Base-by-base conservation (phyloP, 345 rosid species). In the Gossypium rotundifolium region DNA sequence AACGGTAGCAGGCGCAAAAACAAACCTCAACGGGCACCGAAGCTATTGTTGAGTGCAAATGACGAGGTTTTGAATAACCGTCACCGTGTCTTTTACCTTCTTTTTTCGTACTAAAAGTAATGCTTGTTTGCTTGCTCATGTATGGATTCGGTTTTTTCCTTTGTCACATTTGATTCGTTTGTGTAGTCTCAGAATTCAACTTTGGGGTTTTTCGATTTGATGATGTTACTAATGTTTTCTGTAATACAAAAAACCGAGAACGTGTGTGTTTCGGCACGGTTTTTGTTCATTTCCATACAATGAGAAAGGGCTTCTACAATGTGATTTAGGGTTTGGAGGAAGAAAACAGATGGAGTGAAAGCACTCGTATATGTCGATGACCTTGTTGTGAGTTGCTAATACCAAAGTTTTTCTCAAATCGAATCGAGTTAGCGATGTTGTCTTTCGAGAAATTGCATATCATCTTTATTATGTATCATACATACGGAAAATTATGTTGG, bases 21-120 rank as follows among this genome's bases (percentile, higher is more conserved):
- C 85, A 92, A 85, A 77, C 93, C 94, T 8, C 84, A 90, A 45
- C 77, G 94, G 25, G 94, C 97, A 94, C 94, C 59, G 97, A 92
- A 84, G 94, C 87, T 76, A 90, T 88, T 2, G 89, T 90, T 13
- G 89, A 87, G 64, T 88, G 90, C 88, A 80, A 83, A 67, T 87
- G 87, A 85, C 83, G 86, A 85, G 45, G 74, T 44, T 75, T 45
- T 23, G n/a, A 72, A 72, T 68, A 25, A 59, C 61, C 71, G 29
- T 66, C 69, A 12, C 10, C 20, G 6, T 70, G 75, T 51, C 23
- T 61, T 74, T 58, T 44, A 29, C 45, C 45, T 29, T 53, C 18
- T 59, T 42, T 71, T 63, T 54, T 53, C 44, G 0, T 18, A 14
- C 51, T 51, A 11, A 14, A 62, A 42, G 49, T 14, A 42, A 29